Conservation (phyloP, 306 rosid species). For the Castanopsis chinensis region DNA sequence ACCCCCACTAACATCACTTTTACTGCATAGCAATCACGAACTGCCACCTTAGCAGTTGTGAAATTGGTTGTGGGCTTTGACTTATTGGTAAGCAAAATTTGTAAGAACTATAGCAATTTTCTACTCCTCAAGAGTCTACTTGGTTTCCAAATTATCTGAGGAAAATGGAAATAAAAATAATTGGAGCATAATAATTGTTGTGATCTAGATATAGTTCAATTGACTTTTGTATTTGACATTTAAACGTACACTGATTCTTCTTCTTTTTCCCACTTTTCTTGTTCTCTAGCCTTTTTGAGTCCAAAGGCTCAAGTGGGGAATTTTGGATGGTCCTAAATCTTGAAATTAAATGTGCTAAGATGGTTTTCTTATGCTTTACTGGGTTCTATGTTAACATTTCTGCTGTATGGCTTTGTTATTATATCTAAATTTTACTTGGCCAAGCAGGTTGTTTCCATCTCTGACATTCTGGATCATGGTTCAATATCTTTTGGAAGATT, state of each 20-base stretch:
- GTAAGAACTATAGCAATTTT: too few relatives aligned
- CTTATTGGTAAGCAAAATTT: too few relatives aligned
- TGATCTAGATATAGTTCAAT: background rate
- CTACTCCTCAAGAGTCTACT: background rate
- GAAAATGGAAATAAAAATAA: background rate
- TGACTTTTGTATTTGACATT: background rate
- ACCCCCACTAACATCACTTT: too few relatives aligned
- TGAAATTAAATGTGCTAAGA: background rate
- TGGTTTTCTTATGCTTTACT: background rate
- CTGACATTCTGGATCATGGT: constrained; percentile 27
- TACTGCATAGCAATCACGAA: too few relatives aligned
- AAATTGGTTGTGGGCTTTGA: too few relatives aligned
- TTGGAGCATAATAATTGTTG: background rate
- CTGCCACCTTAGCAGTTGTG: too few relatives aligned
- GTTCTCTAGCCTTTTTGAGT: background rate
- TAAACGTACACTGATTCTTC: too few relatives aligned
- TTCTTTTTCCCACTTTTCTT: background rate
- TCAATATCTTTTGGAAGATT: constrained; percentile 41
- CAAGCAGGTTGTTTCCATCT: constrained; percentile 14
- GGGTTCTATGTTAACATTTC: background rate
- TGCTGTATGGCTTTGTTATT: background rate
- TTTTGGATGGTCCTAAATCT: background rate
- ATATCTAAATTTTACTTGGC: background rate
- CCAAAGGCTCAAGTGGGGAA: background rate
- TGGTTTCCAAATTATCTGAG: background rate